These are phyloP conservation scores for Sideroxylon spinosum DNA, from an alignment of 179 eudicot genomes.

Conservation along the genomic window DNA sequence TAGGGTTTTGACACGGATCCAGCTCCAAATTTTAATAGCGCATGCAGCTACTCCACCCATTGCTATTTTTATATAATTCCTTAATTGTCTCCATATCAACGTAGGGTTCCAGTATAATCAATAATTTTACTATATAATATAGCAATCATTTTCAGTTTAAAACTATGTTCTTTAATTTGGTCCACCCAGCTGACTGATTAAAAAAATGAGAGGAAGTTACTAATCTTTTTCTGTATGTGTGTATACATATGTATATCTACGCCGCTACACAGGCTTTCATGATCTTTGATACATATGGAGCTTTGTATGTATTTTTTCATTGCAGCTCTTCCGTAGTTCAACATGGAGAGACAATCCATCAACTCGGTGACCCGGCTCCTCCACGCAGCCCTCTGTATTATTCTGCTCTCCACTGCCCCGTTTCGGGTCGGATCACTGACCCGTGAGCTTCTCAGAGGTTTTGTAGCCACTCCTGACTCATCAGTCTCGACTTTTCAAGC, in stretches of 20 bases:
- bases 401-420: not conserved
- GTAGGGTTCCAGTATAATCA: too few relatives aligned
- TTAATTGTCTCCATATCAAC: too few relatives aligned
- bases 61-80: too few relatives aligned
- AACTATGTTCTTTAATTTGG: not conserved
- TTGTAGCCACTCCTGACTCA: conserved; percentile 50
- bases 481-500: conserved; percentile 45
- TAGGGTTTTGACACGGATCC: too few relatives aligned
- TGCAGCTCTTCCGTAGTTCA: not conserved
- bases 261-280: not conserved
- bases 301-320: not conserved
- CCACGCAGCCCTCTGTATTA: too few relatives aligned
- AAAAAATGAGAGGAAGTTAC: not conserved
- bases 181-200: not conserved
- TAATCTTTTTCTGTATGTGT: too few relatives aligned
- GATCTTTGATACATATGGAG: not conserved
- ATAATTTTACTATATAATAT: too few relatives aligned
- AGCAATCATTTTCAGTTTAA: not conserved
- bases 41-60: too few relatives aligned
- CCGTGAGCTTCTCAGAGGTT: conserved; percentile 48
- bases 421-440: conserved; percentile 3
- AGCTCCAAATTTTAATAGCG: too few relatives aligned
- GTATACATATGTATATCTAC: not conserved
- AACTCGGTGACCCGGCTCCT: conserved; percentile 11
- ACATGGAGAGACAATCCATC: conserved; percentile 15